Evolutionary conservation across 2,329 filamentous ascomycete genomes (phyloP), one percentile per base, ranked within the genome.

Genomic region (Fusarium odoratissimum): DNA sequence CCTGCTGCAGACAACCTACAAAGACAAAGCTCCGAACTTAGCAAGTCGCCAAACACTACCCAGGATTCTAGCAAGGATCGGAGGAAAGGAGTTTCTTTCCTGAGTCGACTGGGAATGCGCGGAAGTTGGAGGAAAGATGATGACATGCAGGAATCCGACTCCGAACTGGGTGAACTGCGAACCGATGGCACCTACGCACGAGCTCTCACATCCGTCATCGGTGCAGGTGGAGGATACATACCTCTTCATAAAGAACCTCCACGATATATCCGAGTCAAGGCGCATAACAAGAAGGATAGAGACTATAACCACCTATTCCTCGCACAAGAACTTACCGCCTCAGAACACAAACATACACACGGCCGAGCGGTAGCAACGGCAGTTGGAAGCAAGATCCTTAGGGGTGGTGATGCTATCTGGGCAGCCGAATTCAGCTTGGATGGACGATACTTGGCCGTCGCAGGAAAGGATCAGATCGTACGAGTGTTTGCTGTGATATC

Each of bases 361-460:
- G 74, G 77, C 23, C 79, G 81, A 21, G 77, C 75, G 10, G 80
- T 80, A 30, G 79, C 80, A 8, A 83, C 81, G 4, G 80, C 81
- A 19, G 80, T 83, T 17, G 83, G 83, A 49, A 84, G 82, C 65
- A 84, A 82, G 69, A 79, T 84, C 38, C 71, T 83, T 7, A 81
- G 82, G 45, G 84, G 84, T 12, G 86, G 86, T 41, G 89, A 93
- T 67, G 95, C 96, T 0, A 91, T 97, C 38, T 99, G 96, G 96
- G 92, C 95, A 1, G 90, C 94, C 71, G 93, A 96, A 77, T 98
- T 98, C 78, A 98, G 95, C 78, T 92, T 92, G 67, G 95, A 98
- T 83, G 96, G 96, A 9, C 93, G 88, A 77, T 97, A 95, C 80
- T 86, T 99, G 23, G 96, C 96, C 10, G 94, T 94, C n/a, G 96